These are phyloP conservation scores for Candida ovalis DNA, from an alignment of 805 yeast genomes.

Conservation along the genomic window DNA sequence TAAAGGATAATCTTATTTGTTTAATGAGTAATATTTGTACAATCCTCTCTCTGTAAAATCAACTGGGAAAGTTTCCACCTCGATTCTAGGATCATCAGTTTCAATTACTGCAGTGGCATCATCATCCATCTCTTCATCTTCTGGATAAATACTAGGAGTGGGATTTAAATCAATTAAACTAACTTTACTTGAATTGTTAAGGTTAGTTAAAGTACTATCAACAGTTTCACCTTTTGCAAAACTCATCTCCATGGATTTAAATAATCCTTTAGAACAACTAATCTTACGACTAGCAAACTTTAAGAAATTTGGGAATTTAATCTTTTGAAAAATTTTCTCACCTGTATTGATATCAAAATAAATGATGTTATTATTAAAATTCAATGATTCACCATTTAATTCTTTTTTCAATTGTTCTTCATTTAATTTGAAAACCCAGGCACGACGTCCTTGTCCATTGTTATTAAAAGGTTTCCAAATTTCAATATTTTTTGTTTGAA, in stretches of 20 bases:
- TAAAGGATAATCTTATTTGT: conserved; percentile 32
- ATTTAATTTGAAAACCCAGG: conserved; percentile 64
- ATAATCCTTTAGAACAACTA: conserved; percentile 51
- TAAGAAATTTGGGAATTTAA: conserved; percentile 45
- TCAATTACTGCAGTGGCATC: conserved; percentile 5
- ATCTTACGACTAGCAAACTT: conserved; percentile 52
- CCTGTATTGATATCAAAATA: conserved; percentile 65
- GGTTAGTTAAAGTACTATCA: neutral
- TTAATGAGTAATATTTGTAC: conserved; percentile 54
- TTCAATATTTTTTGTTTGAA: conserved; percentile 17
- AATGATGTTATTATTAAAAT: conserved; percentile 37
- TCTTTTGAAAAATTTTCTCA: conserved; percentile 46
- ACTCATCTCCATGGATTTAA: conserved; percentile 24
- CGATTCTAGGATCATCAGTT: conserved; percentile 29
- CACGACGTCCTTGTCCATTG: conserved; percentile 62
- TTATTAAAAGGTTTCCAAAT: conserved; percentile 52
- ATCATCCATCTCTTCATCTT: conserved; percentile 16
- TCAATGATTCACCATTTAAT: conserved; percentile 21
- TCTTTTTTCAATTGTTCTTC: conserved; percentile 21
- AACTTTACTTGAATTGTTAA: neutral
- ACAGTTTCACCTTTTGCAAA: neutral
- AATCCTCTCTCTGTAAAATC: conserved; percentile 49
- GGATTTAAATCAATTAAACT: neutral
- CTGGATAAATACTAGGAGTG: conserved; percentile 2
- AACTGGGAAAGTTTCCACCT: conserved; percentile 44